Evolutionary conservation across 371 early-diverging fungal genomes (phyloP).

Genomic region (Dichotomocladium elegans): DNA sequence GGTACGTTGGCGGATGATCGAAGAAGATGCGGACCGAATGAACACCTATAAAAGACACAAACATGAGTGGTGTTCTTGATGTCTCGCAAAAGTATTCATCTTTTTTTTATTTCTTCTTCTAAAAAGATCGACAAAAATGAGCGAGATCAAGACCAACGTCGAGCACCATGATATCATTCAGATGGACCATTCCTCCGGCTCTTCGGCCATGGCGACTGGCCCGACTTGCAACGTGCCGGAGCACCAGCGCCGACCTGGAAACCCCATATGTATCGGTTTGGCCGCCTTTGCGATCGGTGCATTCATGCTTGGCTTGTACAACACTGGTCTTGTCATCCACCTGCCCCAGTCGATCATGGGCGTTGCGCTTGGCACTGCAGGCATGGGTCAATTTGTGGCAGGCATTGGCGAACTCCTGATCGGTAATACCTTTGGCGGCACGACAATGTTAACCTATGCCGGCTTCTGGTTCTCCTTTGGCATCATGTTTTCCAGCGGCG

Average conservation of each 20-base stretch:
- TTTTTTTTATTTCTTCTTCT: background rate
- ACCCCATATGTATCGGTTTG: conserved; percentile 37
- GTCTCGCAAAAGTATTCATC: background rate
- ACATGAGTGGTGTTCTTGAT: background rate
- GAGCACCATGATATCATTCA: conserved; percentile 12
- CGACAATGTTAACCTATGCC: conserved; percentile 31
- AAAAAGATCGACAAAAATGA: no score
- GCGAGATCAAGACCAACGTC: conserved; percentile 13
- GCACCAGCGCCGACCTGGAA: conserved; percentile 1
- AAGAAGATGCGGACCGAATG: background rate
- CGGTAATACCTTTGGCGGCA: conserved; percentile 38
- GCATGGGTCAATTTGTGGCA: conserved; percentile 31
- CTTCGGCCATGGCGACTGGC: background rate
- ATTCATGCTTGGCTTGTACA: conserved; percentile 32
- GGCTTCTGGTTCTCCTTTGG: conserved; percentile 40
- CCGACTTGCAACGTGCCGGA: conserved; percentile 1
- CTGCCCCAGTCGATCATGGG: conserved; percentile 36
- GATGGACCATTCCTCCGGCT: conserved; percentile 2
- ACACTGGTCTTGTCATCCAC: conserved; percentile 19
- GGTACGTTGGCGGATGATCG: no score
- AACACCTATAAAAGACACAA: background rate
- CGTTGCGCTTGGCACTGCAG: conserved; percentile 34
- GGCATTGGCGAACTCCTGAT: conserved; percentile 26
- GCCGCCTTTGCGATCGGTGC: conserved; percentile 33
- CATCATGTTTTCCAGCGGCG: conserved; percentile 32